Base-by-base conservation (phyloP, 768 basidiomycete species). In the Kwoniella pini region DNA sequence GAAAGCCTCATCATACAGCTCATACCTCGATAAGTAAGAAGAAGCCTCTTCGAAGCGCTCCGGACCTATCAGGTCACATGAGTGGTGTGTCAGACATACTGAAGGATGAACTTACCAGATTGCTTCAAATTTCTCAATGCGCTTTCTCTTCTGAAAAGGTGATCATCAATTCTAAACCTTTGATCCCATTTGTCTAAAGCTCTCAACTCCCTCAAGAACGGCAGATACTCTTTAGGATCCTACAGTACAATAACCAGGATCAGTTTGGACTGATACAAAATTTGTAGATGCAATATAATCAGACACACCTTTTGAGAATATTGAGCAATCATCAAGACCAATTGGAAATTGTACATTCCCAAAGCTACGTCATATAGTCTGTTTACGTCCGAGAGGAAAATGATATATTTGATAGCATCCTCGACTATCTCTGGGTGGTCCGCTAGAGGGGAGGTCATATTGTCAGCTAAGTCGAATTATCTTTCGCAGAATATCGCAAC, bases 141-240 rank as follows among this genome's bases (percentile, higher is more conserved):
- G 55, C 83, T 88, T 49, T 83, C 82, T 66, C 89, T 80, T 30
- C 90, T 84, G 73, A 85, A 86, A 39, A 98, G 83, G 75, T 97
- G 87, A 71, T 97, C 92, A 71, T 99, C 94, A 59, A 99, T 98
- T 66, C 84, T 84, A 81, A 90, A 96, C 44, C 85, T 81, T 67
- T 97, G 94, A 70, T 95, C 90, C 72, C 85, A 83, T 59, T 84
- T 85, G 44, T 91, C 88, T 68, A 91, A 79, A 0, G 87, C 83
- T 19, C 90, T 85, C 7, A 99, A 83, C 66, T 95, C 91, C 9
- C 91, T 86, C 30, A 99, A 83, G 85, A 99, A 98, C 0, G 96
- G 96, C 0, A 99, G 85, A 72, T 99, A 99, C 75, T 99, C 96
- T 68, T 93, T 84, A 5, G 96, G 96, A 77, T 99, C 96, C 95